A percentile compares a stretch with the other conserved stretches of the same genome.
Evolutionary conservation across 2,329 filamentous ascomycete species (phyloP).

Genomic region (Paracamarosporium sp.): DNA sequence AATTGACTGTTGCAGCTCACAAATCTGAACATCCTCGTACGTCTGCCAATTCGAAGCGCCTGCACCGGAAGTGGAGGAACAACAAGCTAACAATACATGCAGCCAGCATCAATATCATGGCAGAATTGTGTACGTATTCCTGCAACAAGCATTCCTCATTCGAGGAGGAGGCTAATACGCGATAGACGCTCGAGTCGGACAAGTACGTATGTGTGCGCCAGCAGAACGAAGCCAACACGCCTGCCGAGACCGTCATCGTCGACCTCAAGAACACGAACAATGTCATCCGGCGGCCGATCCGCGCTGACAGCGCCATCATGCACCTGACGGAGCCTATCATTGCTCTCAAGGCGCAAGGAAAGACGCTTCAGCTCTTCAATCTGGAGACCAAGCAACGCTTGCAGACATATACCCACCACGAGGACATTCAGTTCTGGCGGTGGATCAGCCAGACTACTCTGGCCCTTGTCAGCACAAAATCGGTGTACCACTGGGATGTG

Average conservation of each 20-base stretch:
- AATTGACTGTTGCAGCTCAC: slow-evolving; percentile 47
- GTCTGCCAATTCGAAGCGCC: slow-evolving; percentile 30
- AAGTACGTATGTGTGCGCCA: slow-evolving; percentile 95
- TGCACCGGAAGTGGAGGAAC: slow-evolving; percentile 18
- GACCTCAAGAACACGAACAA: slow-evolving; percentile 98
- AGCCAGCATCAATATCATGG: slow-evolving; percentile 80
- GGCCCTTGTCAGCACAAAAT: slow-evolving; percentile 87
- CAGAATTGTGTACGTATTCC: slow-evolving; percentile 76
- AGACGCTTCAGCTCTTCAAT: slow-evolving; percentile 98
- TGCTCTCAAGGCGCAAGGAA: slow-evolving; percentile 90
- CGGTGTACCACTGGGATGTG: slow-evolving; percentile 98
- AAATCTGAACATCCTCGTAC: slow-evolving; percentile 56
- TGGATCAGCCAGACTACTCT: slow-evolving; percentile 93
- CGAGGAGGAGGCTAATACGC: slow-evolving; percentile 23
- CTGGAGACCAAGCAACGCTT: slow-evolving; percentile 91
- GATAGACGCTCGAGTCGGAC: slow-evolving; percentile 95
- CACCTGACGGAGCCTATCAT: slow-evolving; percentile 97
- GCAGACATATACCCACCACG: slow-evolving; percentile 94
- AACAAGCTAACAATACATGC: slow-evolving; percentile 38
- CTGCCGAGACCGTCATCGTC: slow-evolving; percentile 94
- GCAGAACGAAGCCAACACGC: slow-evolving; percentile 82
- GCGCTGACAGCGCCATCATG: slow-evolving; percentile 99
- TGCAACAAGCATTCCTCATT: background rate
- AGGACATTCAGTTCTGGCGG: slow-evolving; percentile 99
- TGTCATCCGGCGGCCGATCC: slow-evolving; percentile 92